These are phyloP conservation scores for Nakaseomyces bracarensis DNA, from an alignment of 1,139 yeast genomes.

Conservation along the genomic window DNA sequence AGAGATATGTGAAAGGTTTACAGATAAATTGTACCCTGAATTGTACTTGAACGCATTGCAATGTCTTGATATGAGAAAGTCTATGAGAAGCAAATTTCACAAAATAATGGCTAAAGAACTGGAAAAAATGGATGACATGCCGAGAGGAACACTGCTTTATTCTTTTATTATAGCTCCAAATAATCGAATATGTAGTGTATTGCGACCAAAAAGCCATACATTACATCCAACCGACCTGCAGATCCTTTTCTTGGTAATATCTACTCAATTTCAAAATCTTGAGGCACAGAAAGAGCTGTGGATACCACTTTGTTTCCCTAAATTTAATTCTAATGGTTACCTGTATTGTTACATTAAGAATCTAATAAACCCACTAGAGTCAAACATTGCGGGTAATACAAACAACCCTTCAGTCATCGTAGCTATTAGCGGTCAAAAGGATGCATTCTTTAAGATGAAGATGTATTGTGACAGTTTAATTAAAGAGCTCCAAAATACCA, in stretches of 20 bases:
- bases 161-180: constrained; percentile 53
- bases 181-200: constrained; percentile 48
- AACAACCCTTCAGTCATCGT: constrained; percentile 35
- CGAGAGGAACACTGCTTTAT: constrained; percentile 41
- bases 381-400: neutral
- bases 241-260: constrained; percentile 52
- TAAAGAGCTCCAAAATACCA: constrained; percentile 8
- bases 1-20: constrained; percentile 27
- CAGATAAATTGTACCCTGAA: constrained; percentile 44
- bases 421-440: constrained; percentile 73
- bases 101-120: constrained; percentile 20
- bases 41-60: constrained; percentile 55
- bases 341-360: constrained; percentile 70
- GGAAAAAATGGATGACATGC: constrained; percentile 20
- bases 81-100: constrained; percentile 39
- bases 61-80: constrained; percentile 43
- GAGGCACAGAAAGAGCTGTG: constrained; percentile 62
- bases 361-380: constrained; percentile 38
- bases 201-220: constrained; percentile 57
- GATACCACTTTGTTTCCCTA: constrained; percentile 90
- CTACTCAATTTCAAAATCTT: constrained; percentile 35
- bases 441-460: constrained; percentile 70
- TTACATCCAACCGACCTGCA: constrained; percentile 65
- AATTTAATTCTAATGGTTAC: constrained; percentile 82
- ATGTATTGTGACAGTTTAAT: constrained; percentile 49